Conservation (phyloP, 1,284 basidiomycete species). For the Fomitopsis pinicola region DNA sequence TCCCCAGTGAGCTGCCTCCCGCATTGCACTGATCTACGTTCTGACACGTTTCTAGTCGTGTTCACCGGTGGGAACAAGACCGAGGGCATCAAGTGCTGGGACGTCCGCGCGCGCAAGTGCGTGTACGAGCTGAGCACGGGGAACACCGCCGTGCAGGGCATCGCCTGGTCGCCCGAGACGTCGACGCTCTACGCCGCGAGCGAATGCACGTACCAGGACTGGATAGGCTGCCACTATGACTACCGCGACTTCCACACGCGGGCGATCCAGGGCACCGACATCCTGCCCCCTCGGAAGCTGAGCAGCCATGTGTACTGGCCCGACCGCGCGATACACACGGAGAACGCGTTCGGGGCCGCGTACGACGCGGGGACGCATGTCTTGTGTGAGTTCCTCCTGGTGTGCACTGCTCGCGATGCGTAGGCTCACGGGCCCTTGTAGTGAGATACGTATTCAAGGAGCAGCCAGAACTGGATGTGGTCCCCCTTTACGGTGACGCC, state of each 20-base stretch:
- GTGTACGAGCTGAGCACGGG: constrained; percentile 40
- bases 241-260: neutral
- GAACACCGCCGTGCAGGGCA: constrained; percentile 31
- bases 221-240: constrained; percentile 20
- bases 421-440: neutral
- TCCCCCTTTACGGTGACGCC: neutral
- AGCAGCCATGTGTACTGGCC: neutral
- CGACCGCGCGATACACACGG: neutral
- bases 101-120: constrained; percentile 30
- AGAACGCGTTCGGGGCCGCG: neutral
- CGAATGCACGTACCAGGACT: constrained; percentile 29
- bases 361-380: neutral
- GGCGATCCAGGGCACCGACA: neutral
- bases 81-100: constrained; percentile 34
- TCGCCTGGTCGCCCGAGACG: constrained; percentile 31
- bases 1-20: constrained; percentile 18
- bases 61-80: constrained; percentile 25
- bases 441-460: neutral
- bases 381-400: neutral
- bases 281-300: neutral
- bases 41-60: constrained; percentile 19
- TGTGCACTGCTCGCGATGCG: neutral
- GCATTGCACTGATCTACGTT: neutral
- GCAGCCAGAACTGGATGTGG: neutral
- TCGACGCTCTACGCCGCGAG: constrained; percentile 33